Percentiles rank a stretch among this genome's conserved stretches.
Evolutionary conservation across 441 rosid genomes (phyloP).

Genomic region (Croton setiger): DNA sequence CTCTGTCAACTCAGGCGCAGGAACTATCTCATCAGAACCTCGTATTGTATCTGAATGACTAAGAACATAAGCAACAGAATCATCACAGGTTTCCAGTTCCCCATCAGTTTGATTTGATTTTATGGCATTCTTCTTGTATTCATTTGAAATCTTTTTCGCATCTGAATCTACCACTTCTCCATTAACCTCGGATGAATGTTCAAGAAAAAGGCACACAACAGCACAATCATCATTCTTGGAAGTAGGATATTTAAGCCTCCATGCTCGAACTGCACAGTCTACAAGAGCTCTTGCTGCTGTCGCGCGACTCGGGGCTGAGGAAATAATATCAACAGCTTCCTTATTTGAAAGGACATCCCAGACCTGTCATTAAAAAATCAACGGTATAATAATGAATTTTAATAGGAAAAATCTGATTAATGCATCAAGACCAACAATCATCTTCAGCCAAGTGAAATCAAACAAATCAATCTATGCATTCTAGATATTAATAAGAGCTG

Average conservation of each 20-base stretch:
- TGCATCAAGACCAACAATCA: neutral
- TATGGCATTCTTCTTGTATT: conserved; percentile 10
- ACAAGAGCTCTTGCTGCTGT: conserved; percentile 79
- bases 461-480: neutral
- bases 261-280: conserved; percentile 74
- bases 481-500: neutral
- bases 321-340: conserved; percentile 85
- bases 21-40: conserved; percentile 39
- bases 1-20: conserved; percentile 33
- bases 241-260: conserved; percentile 88
- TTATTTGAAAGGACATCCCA: conserved; percentile 93
- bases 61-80: conserved; percentile 41
- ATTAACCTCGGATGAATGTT: conserved; percentile 31
- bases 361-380: conserved; percentile 39
- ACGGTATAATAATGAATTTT: neutral
- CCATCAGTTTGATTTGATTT: conserved; percentile 30
- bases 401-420: neutral
- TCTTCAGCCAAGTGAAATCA: neutral
- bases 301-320: conserved; percentile 62
- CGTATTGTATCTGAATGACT: conserved; percentile 38
- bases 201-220: conserved; percentile 83
- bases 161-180: conserved; percentile 24
- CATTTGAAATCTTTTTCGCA: conserved; percentile 17
- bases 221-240: conserved; percentile 96
- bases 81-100: conserved; percentile 19